Evolutionary conservation across 2,329 filamentous ascomycete species (phyloP).

Genomic region (Nigrospora osmanthi): DNA sequence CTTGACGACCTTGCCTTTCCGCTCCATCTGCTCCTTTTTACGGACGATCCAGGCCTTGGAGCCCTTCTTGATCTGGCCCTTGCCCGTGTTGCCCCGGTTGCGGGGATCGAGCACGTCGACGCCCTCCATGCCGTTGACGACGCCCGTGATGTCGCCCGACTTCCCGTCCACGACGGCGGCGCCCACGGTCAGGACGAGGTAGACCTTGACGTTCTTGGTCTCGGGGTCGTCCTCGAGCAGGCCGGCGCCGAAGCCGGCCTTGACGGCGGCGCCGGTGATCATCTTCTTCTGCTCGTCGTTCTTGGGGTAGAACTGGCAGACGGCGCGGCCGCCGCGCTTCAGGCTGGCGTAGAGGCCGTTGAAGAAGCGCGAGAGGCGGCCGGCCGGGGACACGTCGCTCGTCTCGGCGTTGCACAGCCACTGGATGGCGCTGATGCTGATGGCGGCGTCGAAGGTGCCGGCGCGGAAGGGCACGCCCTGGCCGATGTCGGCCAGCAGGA

Average conservation of each 20-base stretch:
- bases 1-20: constrained; percentile 93
- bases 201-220: constrained; percentile 95
- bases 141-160: constrained; percentile 78
- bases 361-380: constrained; percentile 78
- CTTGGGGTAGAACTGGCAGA: constrained; percentile 97
- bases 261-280: constrained; percentile 85
- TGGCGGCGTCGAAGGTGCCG: constrained; percentile 88
- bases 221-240: constrained; percentile 91
- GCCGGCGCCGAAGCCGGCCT: constrained; percentile 91
- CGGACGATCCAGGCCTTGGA: constrained; percentile 76
- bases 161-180: constrained; percentile 39
- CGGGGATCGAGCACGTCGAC: constrained; percentile 74
- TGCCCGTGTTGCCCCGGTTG: constrained; percentile 40
- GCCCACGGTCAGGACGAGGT: constrained; percentile 87
- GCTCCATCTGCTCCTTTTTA: constrained; percentile 90
- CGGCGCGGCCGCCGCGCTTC: constrained; percentile 76
- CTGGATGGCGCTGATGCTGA: constrained; percentile 93
- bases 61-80: constrained; percentile 63
- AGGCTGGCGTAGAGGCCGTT: constrained; percentile 83
- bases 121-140: constrained; percentile 81
- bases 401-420: constrained; percentile 97
- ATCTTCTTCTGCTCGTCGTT: constrained; percentile 87
- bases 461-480: constrained; percentile 92
- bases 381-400: constrained; percentile 73
- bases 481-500: constrained; percentile 91